Evolutionary conservation across 2,329 filamentous ascomycete species (phyloP).

Genomic region (Neobulgaria alba): DNA sequence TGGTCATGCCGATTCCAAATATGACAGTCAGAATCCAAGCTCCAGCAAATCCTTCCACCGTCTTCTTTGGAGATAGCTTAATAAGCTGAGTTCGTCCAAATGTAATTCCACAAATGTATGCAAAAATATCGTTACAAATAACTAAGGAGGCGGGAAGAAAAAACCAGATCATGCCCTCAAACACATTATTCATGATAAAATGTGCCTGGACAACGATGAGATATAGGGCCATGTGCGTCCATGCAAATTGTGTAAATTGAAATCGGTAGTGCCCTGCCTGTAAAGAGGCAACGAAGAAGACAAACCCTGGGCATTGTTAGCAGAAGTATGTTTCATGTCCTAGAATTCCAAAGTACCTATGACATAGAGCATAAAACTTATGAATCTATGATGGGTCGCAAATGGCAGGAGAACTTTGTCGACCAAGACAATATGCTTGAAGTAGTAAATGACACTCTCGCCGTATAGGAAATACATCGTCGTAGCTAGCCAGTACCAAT

Average conservation of each 20-base stretch:
- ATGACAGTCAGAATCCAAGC: conserved; percentile 93
- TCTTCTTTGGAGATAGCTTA: conserved; percentile 98
- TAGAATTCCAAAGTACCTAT: conserved; percentile 55
- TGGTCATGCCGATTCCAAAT: conserved; percentile 74
- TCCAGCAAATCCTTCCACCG: conserved; percentile 92
- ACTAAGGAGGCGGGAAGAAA: conserved; percentile 91
- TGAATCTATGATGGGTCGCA: conserved; percentile 95
- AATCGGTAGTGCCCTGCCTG: conserved; percentile 96
- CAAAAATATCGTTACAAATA: conserved; percentile 98
- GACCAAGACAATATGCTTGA: conserved; percentile 95
- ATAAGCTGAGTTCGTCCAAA: conserved; percentile 96
- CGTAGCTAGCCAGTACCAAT: conserved; percentile 98
- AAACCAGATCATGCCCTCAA: conserved; percentile 99
- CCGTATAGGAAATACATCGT: conserved; percentile 99
- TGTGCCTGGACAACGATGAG: conserved; percentile 96
- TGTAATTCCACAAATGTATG: conserved; percentile 94
- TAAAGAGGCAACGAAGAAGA: conserved; percentile 93
- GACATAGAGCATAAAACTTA: conserved; percentile 96
- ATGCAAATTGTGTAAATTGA: conserved; percentile 98
- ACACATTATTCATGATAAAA: conserved; percentile 99
- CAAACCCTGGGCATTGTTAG: conserved; percentile 60
- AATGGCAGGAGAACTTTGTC: conserved; percentile 88
- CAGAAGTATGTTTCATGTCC: background rate
- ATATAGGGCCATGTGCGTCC: conserved; percentile 99
- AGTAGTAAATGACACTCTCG: conserved; percentile 99